Base-by-base conservation (phyloP, 805 yeast species). In the Metschnikowia hibisci region DNA sequence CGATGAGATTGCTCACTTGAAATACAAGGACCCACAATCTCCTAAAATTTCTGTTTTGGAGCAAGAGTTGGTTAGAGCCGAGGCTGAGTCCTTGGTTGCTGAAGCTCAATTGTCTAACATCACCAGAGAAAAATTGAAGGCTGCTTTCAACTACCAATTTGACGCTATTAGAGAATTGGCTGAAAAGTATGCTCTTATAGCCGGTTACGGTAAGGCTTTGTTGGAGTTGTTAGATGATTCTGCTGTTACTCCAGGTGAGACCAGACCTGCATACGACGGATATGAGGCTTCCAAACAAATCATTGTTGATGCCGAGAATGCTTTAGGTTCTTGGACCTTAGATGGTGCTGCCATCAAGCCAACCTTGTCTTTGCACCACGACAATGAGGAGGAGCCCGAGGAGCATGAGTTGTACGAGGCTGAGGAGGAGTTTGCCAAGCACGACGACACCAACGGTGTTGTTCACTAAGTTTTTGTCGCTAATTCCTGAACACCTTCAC, bases 161-260 rank as follows among this genome's bases (percentile, higher is more conserved):
- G 98, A 93, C 67, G 87, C 97, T 46, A 75, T 85, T 53, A 86
- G 96, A 69, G 99, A 91, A 75, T 83, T 84, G 68, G 80, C 96
- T 58, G 98, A 93, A 78, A 93, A 93, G 76, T 78, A 87, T 57
- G 98, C 98, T 41, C 77, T 93, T 58, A 91, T 91, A 73, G 97
- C 98, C 58, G 97, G 97, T 63, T 93, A 93, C 78, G 98, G 98
- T 74, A 91, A 91, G 78, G 96, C 96, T 34, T 74, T 91, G 55
- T 78, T 93, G 63, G 98, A 93, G 77, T 81, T 91, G 63, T 80
- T 91, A 66, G 98, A 91, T 67, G 98, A 91, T 71, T 73, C 93
- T 54, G 96, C 98, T 52, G 96, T 93, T 53, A 91, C 97, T 55
- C 99, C 99, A 52, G 99, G 99, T 76, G 98, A 91, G 78, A 84